Evolutionary conservation across 495 filamentous ascomycete species (phyloP).

Genomic region (Trichoderma gamsii): DNA sequence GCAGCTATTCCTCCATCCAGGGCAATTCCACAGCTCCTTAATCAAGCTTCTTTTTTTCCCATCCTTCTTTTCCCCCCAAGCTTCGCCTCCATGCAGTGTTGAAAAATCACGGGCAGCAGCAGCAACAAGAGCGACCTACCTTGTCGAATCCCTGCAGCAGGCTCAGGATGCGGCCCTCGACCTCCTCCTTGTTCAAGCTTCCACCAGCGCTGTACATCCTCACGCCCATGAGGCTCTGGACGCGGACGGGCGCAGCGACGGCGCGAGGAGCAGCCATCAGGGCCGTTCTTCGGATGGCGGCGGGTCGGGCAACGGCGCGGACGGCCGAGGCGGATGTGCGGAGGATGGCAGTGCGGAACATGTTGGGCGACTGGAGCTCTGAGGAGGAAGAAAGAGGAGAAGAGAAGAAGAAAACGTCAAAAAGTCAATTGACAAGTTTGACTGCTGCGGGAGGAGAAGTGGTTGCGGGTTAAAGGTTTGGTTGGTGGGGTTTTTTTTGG

Average conservation of each 20-base stretch:
- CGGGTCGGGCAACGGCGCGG: conserved; percentile 47
- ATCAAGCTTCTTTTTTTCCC: not conserved
- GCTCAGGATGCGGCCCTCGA: conserved; percentile 88
- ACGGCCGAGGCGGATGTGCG: conserved; percentile 52
- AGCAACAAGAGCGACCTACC: conserved; percentile 48
- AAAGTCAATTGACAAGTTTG: not conserved
- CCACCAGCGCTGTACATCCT: conserved; percentile 82
- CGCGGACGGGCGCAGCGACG: conserved; percentile 48
- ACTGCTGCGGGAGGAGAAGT: not conserved
- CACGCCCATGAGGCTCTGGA: conserved; percentile 43
- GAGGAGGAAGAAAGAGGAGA: not conserved
- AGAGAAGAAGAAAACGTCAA: not conserved
- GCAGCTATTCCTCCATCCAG: not conserved
- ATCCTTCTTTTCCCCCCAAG: not conserved
- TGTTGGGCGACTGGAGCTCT: conserved; percentile 28
- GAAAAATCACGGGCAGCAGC: conserved; percentile 16
- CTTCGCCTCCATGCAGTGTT: not conserved
- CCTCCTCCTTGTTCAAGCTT: conserved; percentile 70
- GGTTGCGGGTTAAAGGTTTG: not conserved
- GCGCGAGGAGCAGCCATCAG: conserved; percentile 38
- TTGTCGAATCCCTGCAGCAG: conserved; percentile 95
- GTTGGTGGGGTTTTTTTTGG: not conserved
- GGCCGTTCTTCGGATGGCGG: conserved; percentile 42
- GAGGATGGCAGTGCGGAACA: conserved; percentile 82
- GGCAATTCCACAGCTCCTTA: not conserved